Conservation (phyloP, 257 asterid species). For the Nemophila menziesii region DNA sequence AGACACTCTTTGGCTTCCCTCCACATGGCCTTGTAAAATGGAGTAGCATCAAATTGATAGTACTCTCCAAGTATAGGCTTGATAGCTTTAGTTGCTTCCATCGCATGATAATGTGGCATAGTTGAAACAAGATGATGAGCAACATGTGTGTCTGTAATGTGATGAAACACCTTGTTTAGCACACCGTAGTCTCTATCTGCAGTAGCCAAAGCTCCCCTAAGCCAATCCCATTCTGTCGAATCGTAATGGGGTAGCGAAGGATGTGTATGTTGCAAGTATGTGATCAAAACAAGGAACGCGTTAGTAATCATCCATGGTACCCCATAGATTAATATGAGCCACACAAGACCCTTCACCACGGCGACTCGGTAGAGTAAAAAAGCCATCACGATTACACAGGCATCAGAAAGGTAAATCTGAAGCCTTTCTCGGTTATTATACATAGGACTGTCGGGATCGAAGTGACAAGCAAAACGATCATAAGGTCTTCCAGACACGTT, state of each 20-base stretch:
- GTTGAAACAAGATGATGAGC: slow-evolving; percentile 61
- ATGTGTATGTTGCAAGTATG: slow-evolving; percentile 62
- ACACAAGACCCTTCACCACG: slow-evolving; percentile 30
- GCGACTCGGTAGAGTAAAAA: slow-evolving; percentile 33
- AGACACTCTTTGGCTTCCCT: slow-evolving; percentile 54
- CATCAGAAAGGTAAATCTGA: slow-evolving; percentile 49
- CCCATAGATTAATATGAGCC: slow-evolving; percentile 43
- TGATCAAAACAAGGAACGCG: slow-evolving; percentile 50
- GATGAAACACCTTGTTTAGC: slow-evolving; percentile 53
- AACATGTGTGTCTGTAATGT: slow-evolving; percentile 59
- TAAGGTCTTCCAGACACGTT: slow-evolving; percentile 59
- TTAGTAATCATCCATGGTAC: slow-evolving; percentile 42
- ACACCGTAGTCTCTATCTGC: slow-evolving; percentile 54
- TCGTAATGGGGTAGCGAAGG: slow-evolving; percentile 60
- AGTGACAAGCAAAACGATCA: slow-evolving; percentile 55
- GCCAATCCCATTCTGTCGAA: slow-evolving; percentile 68
- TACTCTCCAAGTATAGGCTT: slow-evolving; percentile 54
- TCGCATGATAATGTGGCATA: slow-evolving; percentile 64
- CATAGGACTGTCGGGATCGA: slow-evolving; percentile 49
- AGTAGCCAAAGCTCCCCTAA: slow-evolving; percentile 65
- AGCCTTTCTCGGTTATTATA: slow-evolving; percentile 53
- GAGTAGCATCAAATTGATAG: slow-evolving; percentile 42
- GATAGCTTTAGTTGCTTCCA: slow-evolving; percentile 61
- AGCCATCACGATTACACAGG: slow-evolving; percentile 27
- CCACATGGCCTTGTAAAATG: slow-evolving; percentile 49